These are phyloP conservation scores for Termitomyces sp. DNA, from an alignment of 768 basidiomycete genomes.

Conservation along the genomic window DNA sequence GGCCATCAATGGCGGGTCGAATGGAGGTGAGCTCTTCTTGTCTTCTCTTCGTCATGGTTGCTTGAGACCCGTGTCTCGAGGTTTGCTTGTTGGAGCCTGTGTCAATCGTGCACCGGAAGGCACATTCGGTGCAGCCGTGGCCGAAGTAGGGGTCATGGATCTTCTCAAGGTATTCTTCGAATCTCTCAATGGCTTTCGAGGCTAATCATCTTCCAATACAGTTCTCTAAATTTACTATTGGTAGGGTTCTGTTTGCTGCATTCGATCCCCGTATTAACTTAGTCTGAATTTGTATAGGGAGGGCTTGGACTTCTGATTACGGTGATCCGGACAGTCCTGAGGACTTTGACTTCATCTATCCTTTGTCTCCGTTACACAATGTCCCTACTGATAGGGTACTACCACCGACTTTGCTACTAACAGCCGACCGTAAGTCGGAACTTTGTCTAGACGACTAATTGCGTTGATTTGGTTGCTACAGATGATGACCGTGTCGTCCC, in stretches of 20 bases:
- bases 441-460: background rate
- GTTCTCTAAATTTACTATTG: constrained; percentile 77
- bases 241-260: constrained; percentile 23
- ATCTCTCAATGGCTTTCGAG: background rate
- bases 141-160: constrained; percentile 81
- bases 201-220: constrained; percentile 16
- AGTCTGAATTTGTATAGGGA: constrained; percentile 31
- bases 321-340: constrained; percentile 69
- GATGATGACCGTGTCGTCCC: constrained; percentile 88
- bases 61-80: constrained; percentile 24
- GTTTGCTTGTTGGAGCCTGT: constrained; percentile 80
- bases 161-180: constrained; percentile 54
- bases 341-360: constrained; percentile 82
- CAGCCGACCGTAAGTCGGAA: constrained; percentile 66
- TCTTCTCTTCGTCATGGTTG: background rate
- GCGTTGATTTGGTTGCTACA: constrained; percentile 18
- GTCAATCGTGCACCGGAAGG: constrained; percentile 72
- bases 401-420: constrained; percentile 71
- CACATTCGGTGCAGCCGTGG: constrained; percentile 72
- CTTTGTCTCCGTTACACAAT: constrained; percentile 78
- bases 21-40: constrained; percentile 53
- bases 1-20: constrained; percentile 74
- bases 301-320: constrained; percentile 77
- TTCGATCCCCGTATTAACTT: constrained; percentile 4
- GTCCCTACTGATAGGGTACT: constrained; percentile 54